Base-by-base conservation (phyloP, 495 filamentous ascomycete genomes). In the Penicillium macrosclerotiorum region DNA sequence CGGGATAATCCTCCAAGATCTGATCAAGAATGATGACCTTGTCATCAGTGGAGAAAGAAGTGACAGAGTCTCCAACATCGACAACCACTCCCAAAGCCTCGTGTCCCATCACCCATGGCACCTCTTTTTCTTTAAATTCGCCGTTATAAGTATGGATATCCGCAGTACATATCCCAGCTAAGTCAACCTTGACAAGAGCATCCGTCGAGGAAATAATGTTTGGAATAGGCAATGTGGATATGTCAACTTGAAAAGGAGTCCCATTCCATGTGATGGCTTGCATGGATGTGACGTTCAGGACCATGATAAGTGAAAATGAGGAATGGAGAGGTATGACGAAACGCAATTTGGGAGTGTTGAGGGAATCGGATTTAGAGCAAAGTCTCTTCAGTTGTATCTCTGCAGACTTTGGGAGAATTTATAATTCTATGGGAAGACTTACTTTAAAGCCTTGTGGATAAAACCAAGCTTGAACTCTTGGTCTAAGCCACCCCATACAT, bases 21-120 rank as follows among this genome's bases (percentile, higher is more conserved):
- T 37, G 24, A 37, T 43, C 38, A 16, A 32, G 37, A 9, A 47
- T 19, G 11, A 37, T 33, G 3, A 72, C 69, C 7, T 54, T 32
- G 32, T 73, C 67, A 2, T 65, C 63, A 4, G 62, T 51, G 3
- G 46, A 30, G 12, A 71, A 35, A 3, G 42, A 51, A 2, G 25
- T 20, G 1, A 65, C 60, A 2, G 48, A 51, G 4, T 29, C 31
- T 5, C 66, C 62, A 12, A 64, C 50, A 9, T 47, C 45, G 4
- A 48, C 41, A 22, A 73, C 46, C 12, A 60, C 35, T 13, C 67
- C 69, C 4, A 73, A 36, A 5, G 39, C 62, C 39, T 73, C 66
- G 27, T 71, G 66, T 19, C 69, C 67, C 19, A 71, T 54, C 3
- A 37, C 45, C 37, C 47, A 58, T 17, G 55, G 51, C 1, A 41